Conservation (phyloP, 768 basidiomycete genomes). For the Hemileccinum rubropunctum region DNA sequence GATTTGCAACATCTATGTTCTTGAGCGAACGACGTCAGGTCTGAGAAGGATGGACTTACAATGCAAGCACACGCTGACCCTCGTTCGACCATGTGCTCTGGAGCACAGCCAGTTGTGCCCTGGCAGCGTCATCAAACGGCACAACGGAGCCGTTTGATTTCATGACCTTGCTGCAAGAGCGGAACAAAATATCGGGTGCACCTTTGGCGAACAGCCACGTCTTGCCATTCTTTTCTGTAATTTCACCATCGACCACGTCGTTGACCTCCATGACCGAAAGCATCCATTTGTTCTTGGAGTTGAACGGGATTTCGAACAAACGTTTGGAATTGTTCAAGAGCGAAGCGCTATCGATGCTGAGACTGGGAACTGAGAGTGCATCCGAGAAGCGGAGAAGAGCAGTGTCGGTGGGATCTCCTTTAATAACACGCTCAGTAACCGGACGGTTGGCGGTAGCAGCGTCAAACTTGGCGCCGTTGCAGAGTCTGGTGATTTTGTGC, state of each 20-base stretch:
- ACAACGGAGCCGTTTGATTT: constrained; percentile 32
- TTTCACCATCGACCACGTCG: constrained; percentile 10
- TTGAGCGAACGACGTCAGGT: background rate
- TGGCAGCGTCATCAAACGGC: constrained; percentile 26
- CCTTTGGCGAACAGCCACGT: constrained; percentile 50
- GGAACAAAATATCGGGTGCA: constrained; percentile 55
- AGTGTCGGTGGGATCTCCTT: constrained; percentile 52
- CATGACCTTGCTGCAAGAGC: constrained; percentile 36
- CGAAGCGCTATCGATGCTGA: constrained; percentile 21
- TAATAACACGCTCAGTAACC: constrained; percentile 34
- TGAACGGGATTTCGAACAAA: constrained; percentile 41
- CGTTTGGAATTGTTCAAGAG: constrained; percentile 22
- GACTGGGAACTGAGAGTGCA: constrained; percentile 23
- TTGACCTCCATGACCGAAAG: constrained; percentile 38
- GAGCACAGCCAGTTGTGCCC: constrained; percentile 17
- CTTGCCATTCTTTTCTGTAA: constrained; percentile 5
- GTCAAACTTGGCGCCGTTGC: constrained; percentile 56
- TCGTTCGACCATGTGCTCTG: constrained; percentile 45
- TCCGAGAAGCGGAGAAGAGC: constrained; percentile 52
- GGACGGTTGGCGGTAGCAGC: constrained; percentile 23
- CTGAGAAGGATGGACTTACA: constrained; percentile 23
- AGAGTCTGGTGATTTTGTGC: constrained; percentile 47
- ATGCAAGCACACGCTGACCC: constrained; percentile 53
- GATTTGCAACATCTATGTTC: constrained; percentile 29
- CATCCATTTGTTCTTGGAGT: constrained; percentile 60